phyloP scores from a whole-genome alignment of 2,329 filamentous ascomycete genomes.

The Penicillium freii region DNA sequence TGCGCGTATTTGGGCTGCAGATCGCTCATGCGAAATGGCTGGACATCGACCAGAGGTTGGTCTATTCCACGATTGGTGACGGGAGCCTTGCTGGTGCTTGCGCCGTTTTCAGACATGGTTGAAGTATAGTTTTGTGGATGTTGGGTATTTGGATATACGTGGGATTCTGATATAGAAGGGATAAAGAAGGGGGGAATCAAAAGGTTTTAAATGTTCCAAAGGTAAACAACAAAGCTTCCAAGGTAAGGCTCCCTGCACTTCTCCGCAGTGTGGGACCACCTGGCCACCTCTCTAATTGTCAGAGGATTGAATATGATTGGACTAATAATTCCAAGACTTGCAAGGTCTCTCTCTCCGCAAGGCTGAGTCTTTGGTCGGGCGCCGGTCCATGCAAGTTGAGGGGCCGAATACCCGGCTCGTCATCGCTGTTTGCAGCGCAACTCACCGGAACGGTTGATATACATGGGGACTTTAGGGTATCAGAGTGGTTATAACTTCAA shows the following conservation, averaged over 20 bases:
- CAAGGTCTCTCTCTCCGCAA: neutral
- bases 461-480: neutral
- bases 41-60: slow-evolving; percentile 63
- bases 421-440: neutral
- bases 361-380: neutral
- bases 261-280: neutral
- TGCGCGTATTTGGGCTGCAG: slow-evolving; percentile 80
- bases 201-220: slow-evolving; percentile 2
- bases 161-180: neutral
- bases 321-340: neutral
- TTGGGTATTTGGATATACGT: neutral
- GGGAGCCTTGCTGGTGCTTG: slow-evolving; percentile 38
- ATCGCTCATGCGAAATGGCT: slow-evolving; percentile 78
- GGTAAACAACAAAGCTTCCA: neutral
- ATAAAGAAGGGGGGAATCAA: neutral
- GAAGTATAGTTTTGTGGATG: neutral
- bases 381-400: neutral
- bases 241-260: neutral
- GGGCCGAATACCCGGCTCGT: neutral
- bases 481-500: neutral
- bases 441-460: neutral
- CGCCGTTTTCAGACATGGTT: slow-evolving; percentile 31
- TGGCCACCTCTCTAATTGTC: neutral
- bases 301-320: neutral
- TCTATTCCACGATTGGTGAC: slow-evolving; percentile 14